These are phyloP conservation scores for Cordyceps militaris DNA, from an alignment of 2,329 filamentous ascomycete genomes.

Conservation along the genomic window DNA sequence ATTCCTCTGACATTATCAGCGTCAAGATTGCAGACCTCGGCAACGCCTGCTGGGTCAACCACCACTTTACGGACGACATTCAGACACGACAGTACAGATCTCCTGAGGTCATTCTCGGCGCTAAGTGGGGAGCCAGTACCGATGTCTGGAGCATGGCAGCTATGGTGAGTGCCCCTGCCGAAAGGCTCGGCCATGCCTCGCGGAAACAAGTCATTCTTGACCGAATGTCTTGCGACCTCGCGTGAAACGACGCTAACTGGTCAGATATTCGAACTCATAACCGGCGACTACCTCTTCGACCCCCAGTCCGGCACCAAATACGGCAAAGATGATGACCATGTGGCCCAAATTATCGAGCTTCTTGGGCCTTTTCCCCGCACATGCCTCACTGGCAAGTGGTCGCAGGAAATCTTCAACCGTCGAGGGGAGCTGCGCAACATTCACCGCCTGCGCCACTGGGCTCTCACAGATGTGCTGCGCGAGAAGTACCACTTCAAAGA, in stretches of 20 bases:
- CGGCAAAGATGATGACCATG: constrained; percentile 98
- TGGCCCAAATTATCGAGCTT: constrained; percentile 96
- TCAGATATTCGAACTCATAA: constrained; percentile 94
- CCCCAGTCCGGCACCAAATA: constrained; percentile 98
- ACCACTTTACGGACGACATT: constrained; percentile 99
- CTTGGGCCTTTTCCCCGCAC: constrained; percentile 90
- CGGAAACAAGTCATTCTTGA: no score
- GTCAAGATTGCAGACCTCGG: constrained; percentile 98
- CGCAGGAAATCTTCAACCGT: constrained; percentile 96
- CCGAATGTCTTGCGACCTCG: no score
- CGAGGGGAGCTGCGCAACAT: constrained; percentile 97
- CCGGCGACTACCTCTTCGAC: constrained; percentile 96
- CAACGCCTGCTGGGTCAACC: constrained; percentile 97
- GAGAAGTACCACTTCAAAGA: constrained; percentile 96
- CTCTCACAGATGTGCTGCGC: constrained; percentile 79
- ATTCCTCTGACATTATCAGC: constrained; percentile 69
- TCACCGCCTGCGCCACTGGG: constrained; percentile 92
- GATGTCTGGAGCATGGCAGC: constrained; percentile 99
- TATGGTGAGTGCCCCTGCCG: constrained; percentile 61
- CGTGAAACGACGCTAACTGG: not conserved
- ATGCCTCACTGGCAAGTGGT: constrained; percentile 92
- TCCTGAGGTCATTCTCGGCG: constrained; percentile 90
- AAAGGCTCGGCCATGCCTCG: not conserved
- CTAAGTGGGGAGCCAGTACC: constrained; percentile 98
- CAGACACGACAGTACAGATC: constrained; percentile 96